Conservation (phyloP, 2,329 filamentous ascomycete genomes). For the Diplocarpon rosae region DNA sequence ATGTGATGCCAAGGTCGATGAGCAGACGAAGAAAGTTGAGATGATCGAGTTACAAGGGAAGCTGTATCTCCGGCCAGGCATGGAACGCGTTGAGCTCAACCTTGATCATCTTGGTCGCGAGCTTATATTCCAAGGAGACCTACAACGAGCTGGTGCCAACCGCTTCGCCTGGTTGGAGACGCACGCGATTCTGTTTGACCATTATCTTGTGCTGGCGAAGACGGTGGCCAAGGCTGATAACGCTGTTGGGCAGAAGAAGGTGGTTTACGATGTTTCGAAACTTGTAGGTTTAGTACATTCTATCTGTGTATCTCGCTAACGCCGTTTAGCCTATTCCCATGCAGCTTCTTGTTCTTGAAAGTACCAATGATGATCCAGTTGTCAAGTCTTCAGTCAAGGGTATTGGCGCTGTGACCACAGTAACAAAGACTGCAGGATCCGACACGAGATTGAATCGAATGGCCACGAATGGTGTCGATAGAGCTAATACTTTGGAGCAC, state of each 20-base stretch:
- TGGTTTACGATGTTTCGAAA: slow-evolving; percentile 85
- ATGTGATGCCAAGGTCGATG: slow-evolving; percentile 84
- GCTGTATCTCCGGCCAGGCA: slow-evolving; percentile 74
- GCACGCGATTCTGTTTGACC: slow-evolving; percentile 87
- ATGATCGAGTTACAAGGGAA: slow-evolving; percentile 76
- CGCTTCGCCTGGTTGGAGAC: slow-evolving; percentile 91
- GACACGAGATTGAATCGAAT: slow-evolving; percentile 42
- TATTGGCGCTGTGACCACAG: slow-evolving; percentile 48
- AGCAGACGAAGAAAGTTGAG: slow-evolving; percentile 83
- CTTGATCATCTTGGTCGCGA: slow-evolving; percentile 89
- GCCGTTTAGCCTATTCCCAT: slow-evolving; percentile 84
- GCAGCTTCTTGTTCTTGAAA: slow-evolving; percentile 88
- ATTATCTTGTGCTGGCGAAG: slow-evolving; percentile 91
- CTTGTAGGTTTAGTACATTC: slow-evolving; percentile 43
- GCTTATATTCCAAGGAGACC: slow-evolving; percentile 77
- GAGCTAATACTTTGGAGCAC: slow-evolving; percentile 55
- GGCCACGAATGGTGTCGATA: slow-evolving; percentile 27
- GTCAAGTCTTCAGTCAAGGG: slow-evolving; percentile 56
- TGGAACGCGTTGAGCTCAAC: slow-evolving; percentile 79
- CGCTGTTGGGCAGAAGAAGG: slow-evolving; percentile 61
- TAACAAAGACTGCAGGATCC: slow-evolving; percentile 48
- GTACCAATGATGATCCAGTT: slow-evolving; percentile 81
- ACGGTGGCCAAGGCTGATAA: slow-evolving; percentile 56
- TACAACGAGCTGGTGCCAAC: slow-evolving; percentile 80
- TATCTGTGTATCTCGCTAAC: slow-evolving; percentile 12